Percentiles rank a stretch among this genome's conserved stretches.
Evolutionary conservation across 108 stramenopile species (phyloP).

Genomic region (Stephanodiscus triporus): DNA sequence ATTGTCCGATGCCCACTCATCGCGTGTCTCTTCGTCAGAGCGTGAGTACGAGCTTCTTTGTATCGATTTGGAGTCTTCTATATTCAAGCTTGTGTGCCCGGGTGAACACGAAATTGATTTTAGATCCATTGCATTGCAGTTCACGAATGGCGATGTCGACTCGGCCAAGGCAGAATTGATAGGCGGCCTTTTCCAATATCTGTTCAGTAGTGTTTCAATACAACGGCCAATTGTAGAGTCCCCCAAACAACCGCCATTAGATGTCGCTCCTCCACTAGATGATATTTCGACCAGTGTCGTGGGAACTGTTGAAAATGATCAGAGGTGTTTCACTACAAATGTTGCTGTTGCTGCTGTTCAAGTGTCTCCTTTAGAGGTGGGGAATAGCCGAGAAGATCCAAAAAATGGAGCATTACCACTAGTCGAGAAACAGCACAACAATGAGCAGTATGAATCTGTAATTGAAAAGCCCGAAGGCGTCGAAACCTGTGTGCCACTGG

Average conservation of each 20-base stretch:
- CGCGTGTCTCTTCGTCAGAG: conserved; percentile 6
- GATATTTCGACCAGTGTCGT: neutral
- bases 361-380: neutral
- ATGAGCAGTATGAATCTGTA: neutral
- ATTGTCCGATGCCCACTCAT: conserved; percentile 40
- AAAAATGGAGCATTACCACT: neutral
- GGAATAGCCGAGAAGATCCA: neutral
- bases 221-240: conserved; percentile 1
- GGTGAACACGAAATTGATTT: conserved; percentile 31
- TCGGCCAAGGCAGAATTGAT: conserved; percentile 38
- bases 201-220: neutral
- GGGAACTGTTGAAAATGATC: neutral
- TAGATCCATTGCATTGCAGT: conserved; percentile 37
- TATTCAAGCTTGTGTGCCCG: conserved; percentile 10
- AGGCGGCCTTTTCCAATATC: conserved; percentile 24
- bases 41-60: conserved; percentile 10
- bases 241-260: neutral
- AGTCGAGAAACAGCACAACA: neutral
- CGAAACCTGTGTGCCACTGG: neutral
- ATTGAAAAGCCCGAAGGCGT: neutral
- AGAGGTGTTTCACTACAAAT: neutral
- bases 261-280: neutral
- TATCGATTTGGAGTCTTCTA: conserved; percentile 21
- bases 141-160: conserved; percentile 46
- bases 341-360: neutral